phyloP scores from a whole-genome alignment of 2,329 filamentous ascomycete species.

The Zalaria obscura region DNA sequence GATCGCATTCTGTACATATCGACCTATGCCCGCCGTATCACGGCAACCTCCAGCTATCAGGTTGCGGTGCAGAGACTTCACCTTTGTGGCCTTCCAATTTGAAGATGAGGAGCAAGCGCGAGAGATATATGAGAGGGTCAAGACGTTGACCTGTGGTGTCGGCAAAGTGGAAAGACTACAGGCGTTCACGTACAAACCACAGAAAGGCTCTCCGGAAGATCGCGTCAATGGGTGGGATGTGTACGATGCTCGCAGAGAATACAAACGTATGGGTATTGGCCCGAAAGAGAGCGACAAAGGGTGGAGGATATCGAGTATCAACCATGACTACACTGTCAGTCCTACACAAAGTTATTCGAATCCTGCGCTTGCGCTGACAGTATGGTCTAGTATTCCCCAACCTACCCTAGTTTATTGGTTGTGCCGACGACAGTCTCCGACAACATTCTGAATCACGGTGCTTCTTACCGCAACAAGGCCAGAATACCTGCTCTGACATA shows the following conservation, averaged over 20 bases:
- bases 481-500: conserved; percentile 86
- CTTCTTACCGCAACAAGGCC: conserved; percentile 72
- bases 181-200: conserved; percentile 73
- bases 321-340: conserved; percentile 60
- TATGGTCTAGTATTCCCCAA: conserved; percentile 57
- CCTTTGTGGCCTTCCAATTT: conserved; percentile 85
- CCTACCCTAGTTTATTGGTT: conserved; percentile 73
- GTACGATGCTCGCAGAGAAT: conserved; percentile 79
- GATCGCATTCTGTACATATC: conserved; percentile 65
- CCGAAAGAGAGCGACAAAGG: conserved; percentile 62
- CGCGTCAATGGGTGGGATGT: conserved; percentile 65
- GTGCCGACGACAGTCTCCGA: conserved; percentile 90
- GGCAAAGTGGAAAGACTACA: conserved; percentile 79
- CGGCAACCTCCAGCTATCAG: conserved; percentile 69
- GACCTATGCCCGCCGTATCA: conserved; percentile 56
- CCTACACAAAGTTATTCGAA: background rate
- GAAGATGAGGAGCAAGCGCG: conserved; percentile 56
- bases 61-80: conserved; percentile 84
- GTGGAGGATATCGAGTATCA: conserved; percentile 86
- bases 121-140: conserved; percentile 80
- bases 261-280: conserved; percentile 73
- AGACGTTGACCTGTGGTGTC: conserved; percentile 64
- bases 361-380: too few relatives aligned
- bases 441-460: conserved; percentile 88
- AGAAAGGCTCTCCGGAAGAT: conserved; percentile 12